Evolutionary conservation across 768 basidiomycete genomes (phyloP), one percentile per base, ranked within the genome.

Genomic region (Flagelloscypha sp.): DNA sequence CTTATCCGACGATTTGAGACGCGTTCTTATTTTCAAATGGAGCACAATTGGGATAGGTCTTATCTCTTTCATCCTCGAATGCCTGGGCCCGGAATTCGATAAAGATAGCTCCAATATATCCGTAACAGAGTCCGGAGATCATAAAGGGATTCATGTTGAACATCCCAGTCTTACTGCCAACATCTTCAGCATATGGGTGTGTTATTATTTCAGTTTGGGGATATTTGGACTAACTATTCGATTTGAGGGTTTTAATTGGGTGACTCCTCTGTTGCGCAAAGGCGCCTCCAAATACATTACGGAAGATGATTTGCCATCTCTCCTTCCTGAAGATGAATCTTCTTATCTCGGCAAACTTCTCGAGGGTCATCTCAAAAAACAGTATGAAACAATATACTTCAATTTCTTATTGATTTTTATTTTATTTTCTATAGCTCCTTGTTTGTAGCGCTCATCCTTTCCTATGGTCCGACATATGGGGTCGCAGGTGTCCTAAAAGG

Each of bases 221-320:
- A 16, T 31, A 6, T 15, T n/a, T 29, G n/a, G 16, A 35, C n/a
- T 37, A 37, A n/a, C 34, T n/a, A 25, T 28, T 34, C 16, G 28
- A 2, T 7, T 10, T 35, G 21, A 73, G 72, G 79, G 77, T 1
- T 98, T 97, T 51, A 59, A 65, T 0, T 98, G 90, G 90, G 72
- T 97, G 65, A 87, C 85, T 1, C 71, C 72, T 0, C 69, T 90
- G 12, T 72, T 92, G 76, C 67, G 62, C 46, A 79, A 79, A 48
- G 84, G 84, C 20, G 67, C 70, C 0, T 53, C 58, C 5, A 58
- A 72, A 35, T 77, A 72, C 52, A 79, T 97, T 38, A 83, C 82
- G 1, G 89, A 94, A 53, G 71, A 81, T 19, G 94, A 98, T 49
- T 70, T 97, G 16, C 89, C 89, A 27, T 69, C 77, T 1, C 63